Conservation (phyloP, 176 grass and related monocot species). For the Poa pratensis region DNA sequence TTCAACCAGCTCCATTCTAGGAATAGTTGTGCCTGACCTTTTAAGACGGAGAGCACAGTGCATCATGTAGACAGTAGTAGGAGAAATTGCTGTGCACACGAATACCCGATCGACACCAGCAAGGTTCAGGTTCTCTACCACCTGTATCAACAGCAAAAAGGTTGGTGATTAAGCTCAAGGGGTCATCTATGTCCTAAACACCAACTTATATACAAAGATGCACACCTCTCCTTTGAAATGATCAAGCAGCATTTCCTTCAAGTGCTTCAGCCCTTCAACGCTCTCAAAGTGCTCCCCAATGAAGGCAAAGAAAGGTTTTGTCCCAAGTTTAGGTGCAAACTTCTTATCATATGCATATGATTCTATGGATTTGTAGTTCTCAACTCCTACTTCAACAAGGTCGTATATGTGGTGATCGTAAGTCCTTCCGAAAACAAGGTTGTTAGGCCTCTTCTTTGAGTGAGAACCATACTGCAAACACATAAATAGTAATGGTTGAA, state of each 20-base stretch:
- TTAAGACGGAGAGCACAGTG: slow-evolving; percentile 88
- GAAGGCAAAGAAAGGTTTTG: slow-evolving; percentile 94
- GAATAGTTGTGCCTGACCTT: slow-evolving; percentile 78
- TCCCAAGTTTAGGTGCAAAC: slow-evolving; percentile 76
- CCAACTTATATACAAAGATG: neutral
- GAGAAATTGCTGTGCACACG: slow-evolving; percentile 80
- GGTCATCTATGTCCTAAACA: neutral
- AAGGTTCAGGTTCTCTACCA: slow-evolving; percentile 91
- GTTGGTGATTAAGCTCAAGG: neutral
- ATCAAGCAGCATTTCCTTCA: slow-evolving; percentile 95
- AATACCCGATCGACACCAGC: slow-evolving; percentile 76
- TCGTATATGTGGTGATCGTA: slow-evolving; percentile 98
- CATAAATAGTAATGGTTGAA: neutral
- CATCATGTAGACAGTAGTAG: slow-evolving; percentile 70
- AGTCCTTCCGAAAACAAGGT: slow-evolving; percentile 81
- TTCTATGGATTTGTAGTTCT: slow-evolving; percentile 84
- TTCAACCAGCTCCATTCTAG: slow-evolving; percentile 94
- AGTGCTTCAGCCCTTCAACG: slow-evolving; percentile 78
- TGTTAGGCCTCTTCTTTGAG: slow-evolving; percentile 97
- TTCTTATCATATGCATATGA: slow-evolving; percentile 89
- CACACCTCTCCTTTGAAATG: slow-evolving; percentile 87
- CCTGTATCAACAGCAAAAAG: slow-evolving; percentile 52
- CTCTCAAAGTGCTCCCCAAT: slow-evolving; percentile 87
- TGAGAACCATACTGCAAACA: slow-evolving; percentile 82
- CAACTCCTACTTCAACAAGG: slow-evolving; percentile 91